Evolutionary conservation across 306 rosid species (phyloP), one percentile per base, ranked within the genome.

Genomic region (Cicer bijugum): DNA sequence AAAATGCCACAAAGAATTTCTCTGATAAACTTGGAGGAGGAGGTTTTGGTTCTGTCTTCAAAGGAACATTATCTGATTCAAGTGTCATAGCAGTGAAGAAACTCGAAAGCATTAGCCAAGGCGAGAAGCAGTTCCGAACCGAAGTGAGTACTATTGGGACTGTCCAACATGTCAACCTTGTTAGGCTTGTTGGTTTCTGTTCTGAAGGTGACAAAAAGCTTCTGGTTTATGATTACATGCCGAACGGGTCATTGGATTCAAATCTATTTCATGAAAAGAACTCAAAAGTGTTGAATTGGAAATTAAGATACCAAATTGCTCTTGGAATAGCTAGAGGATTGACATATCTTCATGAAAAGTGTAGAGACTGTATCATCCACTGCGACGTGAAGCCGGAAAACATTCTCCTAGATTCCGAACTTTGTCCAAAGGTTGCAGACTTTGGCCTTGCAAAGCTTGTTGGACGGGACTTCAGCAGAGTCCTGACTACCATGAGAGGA

Each of bases 341-440:
- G 76, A 63, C 81, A 65, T 93, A 93, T 77, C 92, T 93, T 12
- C 98, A 93, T 4, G 92, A 93, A 74, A 91, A 86, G 66, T 93
- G 98, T 19, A 81, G 96, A 60, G 97, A 93, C 12, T 91, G 97
- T 64, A 93, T 91, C 77, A 91, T 93, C 55, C 98, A 93, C 44
- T 93, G 97, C 44, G 98, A 93, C 78, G 88, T 91, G 56, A 93
- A 93, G 83, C 98, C 97, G 0, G 98, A 93, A 68, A 93, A 93
- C 80, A 91, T 93, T 72, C 97, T 93, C n/a, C 71, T 93, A 19
- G 98, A 93, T 58, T 42, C 82, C 8, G 86, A 89, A 4, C 75
- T 88, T 10, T 71, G 83, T 75, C 98, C 96, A 0, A 91, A 91
- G 76, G 92, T 93, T 1, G 97, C 97, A 8, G 96, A 93, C 51